These are phyloP conservation scores for Stipa capillata DNA, from an alignment of 176 grass and related monocot genomes.

Conservation along the genomic window DNA sequence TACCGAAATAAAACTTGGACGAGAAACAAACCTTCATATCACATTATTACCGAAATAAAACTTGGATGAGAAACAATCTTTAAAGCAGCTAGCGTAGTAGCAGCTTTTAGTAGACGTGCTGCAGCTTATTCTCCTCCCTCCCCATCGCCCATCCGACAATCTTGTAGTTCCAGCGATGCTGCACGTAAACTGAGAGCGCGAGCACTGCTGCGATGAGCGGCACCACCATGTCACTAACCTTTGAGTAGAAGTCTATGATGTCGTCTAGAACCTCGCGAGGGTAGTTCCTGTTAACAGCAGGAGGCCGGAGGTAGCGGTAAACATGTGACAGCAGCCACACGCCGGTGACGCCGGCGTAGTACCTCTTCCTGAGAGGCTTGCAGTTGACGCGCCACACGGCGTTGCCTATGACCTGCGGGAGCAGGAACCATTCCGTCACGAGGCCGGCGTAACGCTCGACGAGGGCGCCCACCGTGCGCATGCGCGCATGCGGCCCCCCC, in stretches of 20 bases:
- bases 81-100: no score
- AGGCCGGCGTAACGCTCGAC: slow-evolving; percentile 40
- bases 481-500: no score
- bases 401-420: slow-evolving; percentile 53
- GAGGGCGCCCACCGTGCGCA: slow-evolving; percentile 15
- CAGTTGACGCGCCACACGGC: slow-evolving; percentile 47
- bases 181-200: slow-evolving; percentile 31
- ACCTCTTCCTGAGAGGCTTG: slow-evolving; percentile 36
- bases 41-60: no score
- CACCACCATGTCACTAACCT: slow-evolving; percentile 32
- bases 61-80: no score
- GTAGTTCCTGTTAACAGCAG: slow-evolving; percentile 29
- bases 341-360: slow-evolving; percentile 50
- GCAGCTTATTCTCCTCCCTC: slow-evolving; percentile 14
- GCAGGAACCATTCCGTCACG: slow-evolving; percentile 48
- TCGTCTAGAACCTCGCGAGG: slow-evolving; percentile 1
- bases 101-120: slow-evolving; percentile 21
- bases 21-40: no score
- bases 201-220: slow-evolving; percentile 18
- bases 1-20: no score
- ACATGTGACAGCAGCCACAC: slow-evolving; percentile 45
- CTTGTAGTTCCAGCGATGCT: slow-evolving; percentile 52
- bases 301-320: slow-evolving; percentile 39
- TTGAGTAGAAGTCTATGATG: slow-evolving; percentile 33
- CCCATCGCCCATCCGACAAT: slow-evolving; percentile 29